These are phyloP conservation scores for Arthromyces matolae DNA, from an alignment of 768 basidiomycete genomes.

Conservation along the genomic window DNA sequence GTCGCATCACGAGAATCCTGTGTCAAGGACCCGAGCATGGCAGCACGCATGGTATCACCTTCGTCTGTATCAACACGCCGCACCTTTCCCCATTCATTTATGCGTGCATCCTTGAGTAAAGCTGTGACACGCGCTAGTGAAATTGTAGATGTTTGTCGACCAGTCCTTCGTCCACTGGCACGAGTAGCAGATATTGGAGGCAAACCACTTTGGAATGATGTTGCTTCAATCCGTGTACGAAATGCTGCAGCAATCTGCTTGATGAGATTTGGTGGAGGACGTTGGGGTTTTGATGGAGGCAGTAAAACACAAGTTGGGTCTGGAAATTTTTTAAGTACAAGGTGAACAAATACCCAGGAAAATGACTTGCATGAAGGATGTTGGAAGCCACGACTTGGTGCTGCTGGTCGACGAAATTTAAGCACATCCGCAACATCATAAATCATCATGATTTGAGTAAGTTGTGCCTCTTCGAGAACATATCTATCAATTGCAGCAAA, in stretches of 20 bases:
- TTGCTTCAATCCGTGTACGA: not conserved
- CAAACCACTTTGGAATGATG: not conserved
- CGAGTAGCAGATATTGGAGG: not conserved
- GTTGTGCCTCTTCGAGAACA: constrained; percentile 14
- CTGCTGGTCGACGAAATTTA: not conserved
- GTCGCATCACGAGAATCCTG: constrained; percentile 29
- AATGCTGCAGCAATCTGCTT: constrained; percentile 10
- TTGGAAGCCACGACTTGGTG: not conserved
- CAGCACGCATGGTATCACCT: constrained; percentile 27
- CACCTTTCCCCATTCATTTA: constrained; percentile 29
- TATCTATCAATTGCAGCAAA: constrained; percentile 14
- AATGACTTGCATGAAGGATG: not conserved
- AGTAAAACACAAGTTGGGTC: constrained; percentile 27
- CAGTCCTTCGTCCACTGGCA: not conserved
- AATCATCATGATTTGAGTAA: constrained; percentile 15
- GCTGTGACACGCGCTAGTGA: constrained; percentile 10
- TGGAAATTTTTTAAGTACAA: constrained; percentile 3
- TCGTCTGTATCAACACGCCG: constrained; percentile 21
- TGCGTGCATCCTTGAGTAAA: constrained; percentile 7
- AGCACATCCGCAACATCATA: constrained; percentile 13
- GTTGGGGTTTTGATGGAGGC: constrained; percentile 13
- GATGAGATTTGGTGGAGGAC: constrained; percentile 13
- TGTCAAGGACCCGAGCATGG: constrained; percentile 3
- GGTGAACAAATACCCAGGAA: not conserved
- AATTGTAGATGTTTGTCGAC: constrained; percentile 12